A percentile compares a stretch with the other conserved stretches of the same genome.
Evolutionary conservation across 1,284 basidiomycete species (phyloP).

Genomic region (Malassezia caprae): DNA sequence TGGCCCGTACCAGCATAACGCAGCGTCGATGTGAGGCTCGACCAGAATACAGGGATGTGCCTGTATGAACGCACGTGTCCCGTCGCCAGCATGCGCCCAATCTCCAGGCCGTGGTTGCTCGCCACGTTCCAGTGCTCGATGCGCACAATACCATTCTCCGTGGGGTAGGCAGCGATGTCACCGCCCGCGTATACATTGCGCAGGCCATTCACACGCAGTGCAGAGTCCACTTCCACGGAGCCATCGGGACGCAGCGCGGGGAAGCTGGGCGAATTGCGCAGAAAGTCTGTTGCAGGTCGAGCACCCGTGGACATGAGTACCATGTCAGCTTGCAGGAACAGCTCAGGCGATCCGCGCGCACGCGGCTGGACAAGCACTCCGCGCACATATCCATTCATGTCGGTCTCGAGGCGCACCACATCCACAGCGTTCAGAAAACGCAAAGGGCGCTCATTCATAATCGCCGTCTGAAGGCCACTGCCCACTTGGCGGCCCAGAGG

Average conservation of each 20-base stretch:
- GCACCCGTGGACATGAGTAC: constrained; percentile 85
- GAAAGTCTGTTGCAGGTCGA: constrained; percentile 68
- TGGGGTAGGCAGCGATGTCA: constrained; percentile 76
- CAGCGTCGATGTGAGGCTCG: constrained; percentile 62
- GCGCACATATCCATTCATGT: constrained; percentile 16
- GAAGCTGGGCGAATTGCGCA: constrained; percentile 61
- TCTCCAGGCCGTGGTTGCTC: constrained; percentile 72
- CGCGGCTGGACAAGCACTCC: constrained; percentile 15
- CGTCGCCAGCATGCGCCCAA: constrained; percentile 55
- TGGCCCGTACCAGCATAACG: constrained; percentile 68
- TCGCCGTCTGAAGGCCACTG: constrained; percentile 61
- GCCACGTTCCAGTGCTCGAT: constrained; percentile 92
- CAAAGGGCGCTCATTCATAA: constrained; percentile 62
- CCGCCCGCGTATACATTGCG: constrained; percentile 72
- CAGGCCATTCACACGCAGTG: constrained; percentile 59
- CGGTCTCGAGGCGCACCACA: constrained; percentile 62
- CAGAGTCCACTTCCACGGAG: constrained; percentile 70
- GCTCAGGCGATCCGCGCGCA: constrained; percentile 18
- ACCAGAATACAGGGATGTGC: constrained; percentile 81
- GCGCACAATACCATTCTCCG: constrained; percentile 55
- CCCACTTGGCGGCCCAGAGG: constrained; percentile 76
- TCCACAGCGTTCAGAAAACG: constrained; percentile 67
- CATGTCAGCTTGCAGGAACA: constrained; percentile 63
- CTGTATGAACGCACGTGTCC: constrained; percentile 51
- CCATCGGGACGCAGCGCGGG: constrained; percentile 53